Base-by-base conservation (phyloP, 129 eudicot species). In the Tanacetum coccineum region DNA sequence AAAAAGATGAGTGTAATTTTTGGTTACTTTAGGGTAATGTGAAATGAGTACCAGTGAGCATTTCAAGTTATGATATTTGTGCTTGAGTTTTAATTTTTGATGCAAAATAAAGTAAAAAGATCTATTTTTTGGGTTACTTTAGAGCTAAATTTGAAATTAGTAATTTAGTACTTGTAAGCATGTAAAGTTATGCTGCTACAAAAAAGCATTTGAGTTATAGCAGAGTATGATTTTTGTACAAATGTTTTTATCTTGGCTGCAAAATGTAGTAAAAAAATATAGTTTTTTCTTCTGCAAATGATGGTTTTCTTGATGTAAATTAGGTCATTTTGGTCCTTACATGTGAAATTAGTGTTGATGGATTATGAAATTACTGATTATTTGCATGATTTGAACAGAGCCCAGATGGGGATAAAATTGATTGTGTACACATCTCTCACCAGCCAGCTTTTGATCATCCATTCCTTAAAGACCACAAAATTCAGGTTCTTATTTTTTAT, bases 381-480 rank as follows among this genome's bases (percentile, higher is more conserved):
- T 70, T 19, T 51, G 20, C 59, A 50, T 82, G 77, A 68, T 52
- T 78, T 67, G 18, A 65, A 21, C 92, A 88, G 96, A 88, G 96
- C 78, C 85, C 92, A 78, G 96, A 88, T 85, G 96, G 96, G 65
- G 98, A 91, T 74, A 75, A 56, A 15, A 91, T 91, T 62, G 97
- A 91, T 70, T 91, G 96, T 71, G 86, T 91, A 44, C 96, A 68
- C 82, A 87, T 91, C 78, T 79, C 95, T 75, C 87, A 91, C 6
- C 97, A 87, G 79, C 96, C 97, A 58, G 97, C 97, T 49, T 85
- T 91, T 80, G 97, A 91, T 76, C 97, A 91, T 44, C 97, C 96
- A 17, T 91, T 85, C 59, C 97, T 91, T 68, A 91, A 85, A 80
- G 92, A 91, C 79, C 97, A 91, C 77, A 91, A 89, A 78, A 85